Evolutionary conservation across 352 stramenopile species (phyloP).

Genomic region (Phytophthora meadii): DNA sequence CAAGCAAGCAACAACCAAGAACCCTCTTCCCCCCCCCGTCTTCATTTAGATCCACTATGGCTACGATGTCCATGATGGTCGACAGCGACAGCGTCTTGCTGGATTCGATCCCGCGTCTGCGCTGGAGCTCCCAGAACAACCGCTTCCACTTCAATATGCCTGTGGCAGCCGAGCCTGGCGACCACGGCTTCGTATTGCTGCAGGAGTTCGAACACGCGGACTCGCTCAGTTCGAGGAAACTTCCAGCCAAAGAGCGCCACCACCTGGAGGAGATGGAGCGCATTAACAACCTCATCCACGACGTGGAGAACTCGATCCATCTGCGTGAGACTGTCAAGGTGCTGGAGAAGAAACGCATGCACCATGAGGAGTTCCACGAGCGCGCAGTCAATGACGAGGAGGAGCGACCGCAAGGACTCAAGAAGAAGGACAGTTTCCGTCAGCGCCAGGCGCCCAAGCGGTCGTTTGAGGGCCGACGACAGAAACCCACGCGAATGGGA

Average conservation of each 20-base stretch:
- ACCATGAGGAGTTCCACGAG: conserved; percentile 74
- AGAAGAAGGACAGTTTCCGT: conserved; percentile 58
- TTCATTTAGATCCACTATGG: conserved; percentile 26
- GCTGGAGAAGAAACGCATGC: conserved; percentile 64
- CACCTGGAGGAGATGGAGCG: conserved; percentile 80
- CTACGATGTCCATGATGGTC: conserved; percentile 57
- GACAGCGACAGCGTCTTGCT: conserved; percentile 44
- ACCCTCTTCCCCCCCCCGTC: neutral
- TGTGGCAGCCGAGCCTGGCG: conserved; percentile 63
- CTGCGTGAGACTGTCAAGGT: conserved; percentile 65
- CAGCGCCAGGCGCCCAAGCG: conserved; percentile 53
- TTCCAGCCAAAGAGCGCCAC: conserved; percentile 62
- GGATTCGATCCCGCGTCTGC: conserved; percentile 74
- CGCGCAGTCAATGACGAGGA: conserved; percentile 60
- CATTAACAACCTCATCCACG: conserved; percentile 73
- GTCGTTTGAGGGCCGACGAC: conserved; percentile 45
- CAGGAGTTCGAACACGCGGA: conserved; percentile 72
- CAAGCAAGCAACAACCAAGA: conserved; percentile 27
- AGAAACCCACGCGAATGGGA: conserved; percentile 67
- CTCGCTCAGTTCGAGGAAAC: conserved; percentile 44
- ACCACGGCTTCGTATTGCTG: conserved; percentile 71
- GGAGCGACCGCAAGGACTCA: conserved; percentile 43
- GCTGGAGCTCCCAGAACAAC: conserved; percentile 75
- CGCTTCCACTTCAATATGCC: conserved; percentile 83
- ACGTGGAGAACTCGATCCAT: conserved; percentile 75